These are phyloP conservation scores for Penicillium ucsense DNA, from an alignment of 495 filamentous ascomycete species.

Conservation along the genomic window DNA sequence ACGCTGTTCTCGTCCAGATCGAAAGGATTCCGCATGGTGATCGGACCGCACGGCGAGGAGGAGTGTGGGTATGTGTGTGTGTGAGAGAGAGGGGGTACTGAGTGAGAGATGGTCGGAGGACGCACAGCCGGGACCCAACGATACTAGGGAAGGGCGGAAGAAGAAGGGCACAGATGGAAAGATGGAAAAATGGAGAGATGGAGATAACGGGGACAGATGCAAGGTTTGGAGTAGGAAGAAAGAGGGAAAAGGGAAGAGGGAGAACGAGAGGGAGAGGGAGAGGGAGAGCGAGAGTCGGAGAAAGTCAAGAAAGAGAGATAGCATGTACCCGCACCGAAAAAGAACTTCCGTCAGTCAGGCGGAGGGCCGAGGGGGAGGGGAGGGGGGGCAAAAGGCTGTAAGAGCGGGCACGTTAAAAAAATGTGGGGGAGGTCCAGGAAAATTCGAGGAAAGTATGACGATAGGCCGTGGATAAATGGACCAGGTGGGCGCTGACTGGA, in stretches of 20 bases:
- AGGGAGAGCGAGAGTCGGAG: background rate
- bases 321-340: too few relatives aligned
- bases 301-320: background rate
- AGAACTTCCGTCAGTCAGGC: background rate
- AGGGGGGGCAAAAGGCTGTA: background rate
- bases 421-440: background rate
- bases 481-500: background rate
- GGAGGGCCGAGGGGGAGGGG: background rate
- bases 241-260: background rate
- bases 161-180: too few relatives aligned
- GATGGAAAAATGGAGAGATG: too few relatives aligned
- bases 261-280: background rate
- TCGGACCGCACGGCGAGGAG: too few relatives aligned
- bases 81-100: background rate
- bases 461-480: background rate
- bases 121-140: too few relatives aligned
- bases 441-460: constrained; percentile 1
- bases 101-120: too few relatives aligned
- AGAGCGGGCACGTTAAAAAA: background rate
- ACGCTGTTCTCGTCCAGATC: constrained; percentile 29
- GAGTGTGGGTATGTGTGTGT: background rate
- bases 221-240: background rate
- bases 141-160: too few relatives aligned
- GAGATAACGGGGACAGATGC: too few relatives aligned
- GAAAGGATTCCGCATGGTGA: constrained; percentile 32